phyloP scores from a whole-genome alignment of 257 asterid species.

The Nicotiana tabacum region DNA sequence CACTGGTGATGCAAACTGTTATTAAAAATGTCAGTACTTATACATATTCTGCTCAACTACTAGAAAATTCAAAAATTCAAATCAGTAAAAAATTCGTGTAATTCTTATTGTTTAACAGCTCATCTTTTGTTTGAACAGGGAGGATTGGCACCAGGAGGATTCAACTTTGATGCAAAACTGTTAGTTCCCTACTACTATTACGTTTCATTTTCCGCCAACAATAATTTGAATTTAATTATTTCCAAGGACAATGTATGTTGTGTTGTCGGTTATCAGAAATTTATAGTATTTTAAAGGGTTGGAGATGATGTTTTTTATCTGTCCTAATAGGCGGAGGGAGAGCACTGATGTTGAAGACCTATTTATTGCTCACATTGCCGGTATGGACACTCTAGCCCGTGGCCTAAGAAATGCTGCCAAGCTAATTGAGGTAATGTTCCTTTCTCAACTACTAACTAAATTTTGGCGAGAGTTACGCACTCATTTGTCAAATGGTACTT shows the following conservation, averaged over 20 bases:
- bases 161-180: conserved; percentile 96
- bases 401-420: conserved; percentile 92
- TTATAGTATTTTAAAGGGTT: not conserved
- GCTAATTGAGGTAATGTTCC: conserved; percentile 56
- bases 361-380: conserved; percentile 88
- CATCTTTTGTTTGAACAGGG: conserved; percentile 39
- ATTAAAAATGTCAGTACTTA: conserved; percentile 57
- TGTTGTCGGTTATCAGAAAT: not conserved
- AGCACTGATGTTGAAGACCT: conserved; percentile 95
- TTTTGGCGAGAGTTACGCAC: not conserved
- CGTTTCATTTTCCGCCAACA: not conserved
- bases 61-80: not conserved
- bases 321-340: conserved; percentile 73
- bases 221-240: not conserved
- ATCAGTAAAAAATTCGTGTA: not conserved
- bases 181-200: conserved; percentile 25
- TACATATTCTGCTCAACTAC: not conserved
- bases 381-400: conserved; percentile 94
- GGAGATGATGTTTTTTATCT: not conserved
- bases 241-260: too few species aligned
- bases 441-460: not conserved
- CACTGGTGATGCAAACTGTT: conserved; percentile 76
- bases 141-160: conserved; percentile 97
- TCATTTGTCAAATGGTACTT: not conserved
- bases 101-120: not conserved